Evolutionary conservation across 1,284 basidiomycete genomes (phyloP).

Genomic region (Trichosporon sp.): DNA sequence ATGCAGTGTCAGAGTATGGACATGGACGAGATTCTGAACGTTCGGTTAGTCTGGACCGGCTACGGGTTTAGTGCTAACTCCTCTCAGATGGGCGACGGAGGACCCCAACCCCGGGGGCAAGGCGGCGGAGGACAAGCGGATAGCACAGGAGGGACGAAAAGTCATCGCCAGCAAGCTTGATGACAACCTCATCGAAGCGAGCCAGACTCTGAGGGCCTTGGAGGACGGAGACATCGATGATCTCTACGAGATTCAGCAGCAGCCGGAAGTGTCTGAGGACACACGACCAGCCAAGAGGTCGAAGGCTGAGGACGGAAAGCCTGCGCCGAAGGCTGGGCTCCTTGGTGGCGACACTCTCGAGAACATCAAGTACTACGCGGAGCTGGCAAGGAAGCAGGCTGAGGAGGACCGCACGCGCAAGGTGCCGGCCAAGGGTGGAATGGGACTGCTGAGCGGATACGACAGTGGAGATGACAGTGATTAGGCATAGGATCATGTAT

Average conservation of each 20-base stretch:
- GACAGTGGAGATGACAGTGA: constrained; percentile 70
- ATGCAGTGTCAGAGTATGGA: constrained; percentile 99
- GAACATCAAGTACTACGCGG: constrained; percentile 80
- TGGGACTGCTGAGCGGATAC: constrained; percentile 67
- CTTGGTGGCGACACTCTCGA: constrained; percentile 78
- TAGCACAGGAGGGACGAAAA: constrained; percentile 78
- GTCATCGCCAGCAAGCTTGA: constrained; percentile 71
- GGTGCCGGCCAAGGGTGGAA: constrained; percentile 44
- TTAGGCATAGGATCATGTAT: constrained; percentile 21
- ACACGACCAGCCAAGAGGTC: constrained; percentile 51
- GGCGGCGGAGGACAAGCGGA: constrained; percentile 74
- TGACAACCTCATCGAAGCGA: constrained; percentile 79
- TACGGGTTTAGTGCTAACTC: constrained; percentile 1
- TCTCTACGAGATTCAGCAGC: constrained; percentile 52
- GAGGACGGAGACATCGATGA: constrained; percentile 65
- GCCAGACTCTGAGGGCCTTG: constrained; percentile 75
- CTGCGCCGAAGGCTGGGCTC: constrained; percentile 60
- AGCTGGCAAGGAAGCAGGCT: constrained; percentile 65
- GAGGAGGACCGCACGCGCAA: constrained; percentile 53
- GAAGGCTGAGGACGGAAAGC: constrained; percentile 51
- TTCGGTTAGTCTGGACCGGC: constrained; percentile 61
- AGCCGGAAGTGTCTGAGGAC: constrained; percentile 43
- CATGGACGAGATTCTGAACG: constrained; percentile 96
- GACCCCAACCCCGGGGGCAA: constrained; percentile 91
- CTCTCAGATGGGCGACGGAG: constrained; percentile 81